Base-by-base conservation (phyloP, 768 basidiomycete species). In the Boletus pseudopeckii region DNA sequence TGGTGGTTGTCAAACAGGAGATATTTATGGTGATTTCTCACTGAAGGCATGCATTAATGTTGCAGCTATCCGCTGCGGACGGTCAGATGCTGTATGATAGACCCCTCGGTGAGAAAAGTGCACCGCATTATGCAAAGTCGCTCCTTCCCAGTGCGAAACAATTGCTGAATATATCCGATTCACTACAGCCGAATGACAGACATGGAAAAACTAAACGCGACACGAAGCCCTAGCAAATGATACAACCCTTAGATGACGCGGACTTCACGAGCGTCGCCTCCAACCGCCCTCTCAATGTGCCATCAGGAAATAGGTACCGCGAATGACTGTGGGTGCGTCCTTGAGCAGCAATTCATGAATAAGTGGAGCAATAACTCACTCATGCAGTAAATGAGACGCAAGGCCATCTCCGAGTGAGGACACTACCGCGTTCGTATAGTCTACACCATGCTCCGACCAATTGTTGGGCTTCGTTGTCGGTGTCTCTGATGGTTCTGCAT, bases 51-150 rank as follows among this genome's bases (percentile, higher is more conserved):
- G 10, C 33, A 34, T 52, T 13, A 8, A 50, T 17, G 32, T 15
- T 13, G 26, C n/a, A 32, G 30, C 37, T 24, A n/a, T 11, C 40
- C 18, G 10, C 39, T 54, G 53, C 53, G 49, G 53, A 44, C 11
- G 30, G 26, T 6, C 42, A 42, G 2, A n/a, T 43, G 42, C 17
- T 43, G 17, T 26, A 26, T 26, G 41, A n/a, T 17, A n/a, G 17
- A 17, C 24, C 34, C 52, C 38, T 59, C 64, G 68, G 76, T 8
- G 82, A 78, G 7, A 80, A 79, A 0, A 80, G 74, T 58, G 45
- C 42, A 82, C 83, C 45, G 77, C 70, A 55, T 54, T 44, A 28
- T 15, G 18, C 26, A 42, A 9, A 18, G 7, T 13, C 43, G 10
- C 15, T n/a, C n/a, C 42, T n/a, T 33, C 22, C 33, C 4, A 7